Base-by-base conservation (phyloP, 192 early-diverging fungal species). In the Lobosporangium transversale region DNA sequence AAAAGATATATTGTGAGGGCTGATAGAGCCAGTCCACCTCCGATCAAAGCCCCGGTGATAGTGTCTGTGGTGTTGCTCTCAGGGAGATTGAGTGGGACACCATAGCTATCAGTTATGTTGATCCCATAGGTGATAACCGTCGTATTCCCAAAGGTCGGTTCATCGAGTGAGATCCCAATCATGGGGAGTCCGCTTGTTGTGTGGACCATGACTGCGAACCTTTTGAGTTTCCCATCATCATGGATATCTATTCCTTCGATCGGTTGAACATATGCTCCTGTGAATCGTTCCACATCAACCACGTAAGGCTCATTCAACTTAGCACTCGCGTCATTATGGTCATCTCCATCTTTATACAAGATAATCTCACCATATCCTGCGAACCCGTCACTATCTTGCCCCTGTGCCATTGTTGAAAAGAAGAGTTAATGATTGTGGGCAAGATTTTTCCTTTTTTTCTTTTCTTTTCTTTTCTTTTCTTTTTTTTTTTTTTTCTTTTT, bases 61-160 rank as follows among this genome's bases (percentile, higher is more conserved):
- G 67, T 58, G 0, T 24, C 37, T 2, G n/a, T 29, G 17, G 53
- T 40, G 20, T 54, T 47, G 10, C 33, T n/a, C 14, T 15, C 15
- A 12, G 33, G 2, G n/a, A 11, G 8, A 10, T 33, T 2, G 9
- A 18, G 3, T 26, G 20, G 3, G 9, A 21, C 32, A 18, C 67
- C 67, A 47, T 47, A 69, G 7, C 58, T 40, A 0, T 48, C 58
- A 2, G 67, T 54, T 23, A 69, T 69, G 43, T 61, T 69, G 58
- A 61, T 31, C n/a, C 26, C 31, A 18, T 61, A 59, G 7, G 17
- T 5, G 23, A 31, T 21, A 26, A 15, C 11, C 7, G 1, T 20
- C 3, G n/a, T 11, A n/a, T 47, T n/a, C 0, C 67, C 67, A 59
- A 54, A 2, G 17, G 18, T 29, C 5, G 15, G 0, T 9, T 18